Evolutionary conservation across 2,329 filamentous ascomycete species (phyloP).

Genomic region (Diaporthe capsici): DNA sequence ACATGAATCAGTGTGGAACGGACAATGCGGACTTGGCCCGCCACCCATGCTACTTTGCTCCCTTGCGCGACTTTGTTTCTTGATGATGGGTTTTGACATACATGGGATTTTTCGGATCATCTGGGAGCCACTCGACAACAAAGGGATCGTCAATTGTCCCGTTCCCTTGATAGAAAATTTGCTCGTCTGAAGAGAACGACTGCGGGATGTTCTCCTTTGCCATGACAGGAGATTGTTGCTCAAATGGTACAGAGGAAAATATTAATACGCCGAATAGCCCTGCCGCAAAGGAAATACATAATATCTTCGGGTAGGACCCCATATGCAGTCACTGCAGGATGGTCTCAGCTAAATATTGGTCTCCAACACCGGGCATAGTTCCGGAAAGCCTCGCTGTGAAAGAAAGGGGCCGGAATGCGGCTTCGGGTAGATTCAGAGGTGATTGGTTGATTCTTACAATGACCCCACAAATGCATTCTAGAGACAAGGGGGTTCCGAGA

Average conservation of each 20-base stretch:
- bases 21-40: neutral
- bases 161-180: neutral
- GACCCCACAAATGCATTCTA: neutral
- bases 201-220: neutral
- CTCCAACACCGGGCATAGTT: neutral
- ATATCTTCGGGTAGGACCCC: neutral
- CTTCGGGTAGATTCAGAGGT: neutral
- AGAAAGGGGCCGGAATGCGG: neutral
- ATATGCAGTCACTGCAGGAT: neutral
- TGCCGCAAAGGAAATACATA: neutral
- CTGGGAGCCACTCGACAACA: conserved; percentile 59
- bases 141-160: conserved; percentile 60
- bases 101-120: conserved; percentile 60
- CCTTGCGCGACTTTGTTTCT: neutral
- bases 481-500: neutral
- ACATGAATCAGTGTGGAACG: neutral
- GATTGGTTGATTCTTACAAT: neutral
- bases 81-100: neutral
- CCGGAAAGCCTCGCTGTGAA: neutral
- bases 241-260: too few species aligned
- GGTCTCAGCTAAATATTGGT: neutral
- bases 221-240: neutral
- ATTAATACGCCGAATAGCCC: neutral
- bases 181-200: conserved; percentile 1
- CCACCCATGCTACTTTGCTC: neutral